Base-by-base conservation (phyloP, 116 monocot genomes). In the Thalassia testudinum region DNA sequence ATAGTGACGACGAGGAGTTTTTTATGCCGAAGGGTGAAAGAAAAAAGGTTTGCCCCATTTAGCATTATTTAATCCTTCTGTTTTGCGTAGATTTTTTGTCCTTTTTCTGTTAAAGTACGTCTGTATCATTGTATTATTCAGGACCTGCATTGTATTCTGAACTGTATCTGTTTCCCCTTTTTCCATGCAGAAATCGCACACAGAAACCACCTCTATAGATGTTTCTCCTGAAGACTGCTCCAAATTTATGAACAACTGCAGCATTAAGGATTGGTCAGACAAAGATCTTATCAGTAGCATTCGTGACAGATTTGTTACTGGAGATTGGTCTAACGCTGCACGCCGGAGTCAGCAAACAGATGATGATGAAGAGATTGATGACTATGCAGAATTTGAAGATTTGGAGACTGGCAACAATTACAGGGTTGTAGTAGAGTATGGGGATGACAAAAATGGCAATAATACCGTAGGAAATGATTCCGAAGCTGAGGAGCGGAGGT, bases 321-420 rank as follows among this genome's bases (percentile, higher is more conserved):
- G 88, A 53, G 70, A 90, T 68, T 90, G 84, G 84, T 72, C 78
- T 48, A 90, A 84, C 54, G 90, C 84, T 67, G 80, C 77, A 53
- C 47, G 24, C 43, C 66, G 78, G 59, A 77, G 81, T 51, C 65
- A 77, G 57, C 56, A 27, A 34, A 66, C 53, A 52, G 71, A 77
- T 70, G 43, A 62, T 63, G 65, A 67, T 66, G 68, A 22, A 30
- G 77, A 65, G 23, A 62, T 70, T 30, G 70, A 62, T 52, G 74
- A 62, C 21, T 76, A 80, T 85, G 84, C 72, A 56, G 84, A 95
- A 50, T 81, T 95, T 74, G 95, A 95, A 70, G 88, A 95, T 68
- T 42, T 95, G 43, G 95, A 95, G 62, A 76, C 73, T 57, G 93
- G 75, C 25, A 59, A 87, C 47, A 62, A 63, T 56, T 60, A 34